Evolutionary conservation across 495 filamentous ascomycete species (phyloP), one percentile per base, ranked within the genome.

Genomic region (Aspergillus sclerotiicarbonarius): DNA sequence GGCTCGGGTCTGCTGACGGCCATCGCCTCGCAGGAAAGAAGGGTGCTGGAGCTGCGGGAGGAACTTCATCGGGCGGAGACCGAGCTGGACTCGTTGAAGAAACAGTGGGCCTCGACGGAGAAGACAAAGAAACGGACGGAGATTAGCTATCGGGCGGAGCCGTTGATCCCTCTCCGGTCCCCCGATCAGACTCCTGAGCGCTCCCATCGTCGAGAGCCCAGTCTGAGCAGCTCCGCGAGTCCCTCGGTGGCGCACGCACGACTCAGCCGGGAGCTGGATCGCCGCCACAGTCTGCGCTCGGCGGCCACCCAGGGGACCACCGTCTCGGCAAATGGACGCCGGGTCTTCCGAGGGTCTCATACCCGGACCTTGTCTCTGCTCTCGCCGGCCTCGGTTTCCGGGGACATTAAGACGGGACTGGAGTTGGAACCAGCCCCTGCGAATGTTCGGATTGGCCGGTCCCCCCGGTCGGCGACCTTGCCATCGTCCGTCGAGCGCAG

Each of bases 11-110:
- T 96, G 59, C 84, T 98, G 41, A 90, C 90, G 35, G 89, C 90
- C 32, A 86, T 98, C 54, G 94, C 94, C 13, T 87, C 90, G 6
- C 92, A 97, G 71, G 94, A 98, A 68, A 85, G 94, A n/a, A 85
- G 84, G 51, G 93, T 98, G 6, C 75, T 98, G 43, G 94, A 98
- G 76, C 78, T 98, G 31, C 87, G 86, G 49, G 94, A 98, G 69
- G 94, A 97, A 69, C 79, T 98, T 12, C 70, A 75, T 8, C 86
- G 85, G 53, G 92, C 94, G 9, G 94, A 98, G 66, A 67, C 71
- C 4, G 91, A 96, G 33, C 75, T 98, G 56, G 72, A 76, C 32
- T 83, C 76, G 56, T 76, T 98, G 48, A 96, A 96, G 72, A 88
- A 83, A 58, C 90, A 94, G 65, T 89, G 90, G 90, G 82, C 88